These are phyloP conservation scores for Nigrospora oryzae DNA, from an alignment of 2,329 filamentous ascomycete species.

Conservation along the genomic window DNA sequence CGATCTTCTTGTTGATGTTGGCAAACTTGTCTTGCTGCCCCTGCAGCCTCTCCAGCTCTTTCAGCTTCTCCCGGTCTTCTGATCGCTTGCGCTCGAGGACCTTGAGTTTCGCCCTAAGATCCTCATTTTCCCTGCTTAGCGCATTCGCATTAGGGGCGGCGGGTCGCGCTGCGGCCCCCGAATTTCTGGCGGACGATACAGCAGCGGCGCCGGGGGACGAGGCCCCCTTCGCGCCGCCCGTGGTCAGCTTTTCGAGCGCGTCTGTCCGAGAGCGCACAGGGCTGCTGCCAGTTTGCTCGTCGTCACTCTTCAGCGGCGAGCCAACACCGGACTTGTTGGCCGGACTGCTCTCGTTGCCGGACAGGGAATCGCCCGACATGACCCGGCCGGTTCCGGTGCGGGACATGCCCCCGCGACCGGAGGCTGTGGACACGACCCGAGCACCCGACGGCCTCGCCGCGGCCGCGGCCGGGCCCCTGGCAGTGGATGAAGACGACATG, in stretches of 20 bases:
- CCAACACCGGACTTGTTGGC: slow-evolving; percentile 25
- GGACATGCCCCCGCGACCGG: slow-evolving; percentile 23
- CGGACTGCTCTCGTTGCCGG: slow-evolving; percentile 29
- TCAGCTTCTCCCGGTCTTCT: slow-evolving; percentile 81
- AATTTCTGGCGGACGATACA: slow-evolving; percentile 4
- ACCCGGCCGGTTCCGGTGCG: slow-evolving; percentile 32
- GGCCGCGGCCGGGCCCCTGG: slow-evolving; percentile 14
- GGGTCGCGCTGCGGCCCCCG: slow-evolving; percentile 23
- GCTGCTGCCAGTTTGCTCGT: slow-evolving; percentile 40
- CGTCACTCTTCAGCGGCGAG: slow-evolving; percentile 43
- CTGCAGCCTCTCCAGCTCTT: slow-evolving; percentile 67
- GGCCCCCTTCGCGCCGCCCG: slow-evolving; percentile 17
- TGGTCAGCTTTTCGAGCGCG: slow-evolving; percentile 42
- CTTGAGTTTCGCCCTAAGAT: slow-evolving; percentile 79
- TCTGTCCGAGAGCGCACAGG: slow-evolving; percentile 41
- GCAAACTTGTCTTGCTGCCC: slow-evolving; percentile 73
- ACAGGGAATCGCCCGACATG: slow-evolving; percentile 36
- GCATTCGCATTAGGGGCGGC: slow-evolving; percentile 32
- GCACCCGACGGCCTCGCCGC: too few relatives aligned
- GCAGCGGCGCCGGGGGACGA: slow-evolving; percentile 23
- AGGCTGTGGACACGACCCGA: too few relatives aligned
- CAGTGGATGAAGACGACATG: slow-evolving; percentile 28
- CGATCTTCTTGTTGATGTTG: slow-evolving; percentile 79
- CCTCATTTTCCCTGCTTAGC: slow-evolving; percentile 65
- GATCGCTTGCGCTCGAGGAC: slow-evolving; percentile 79